Percentiles rank a stretch among this genome's conserved stretches.
phyloP scores from a whole-genome alignment of 169 alveolate species.

The Pseudocohnilembus persalinus region DNA sequence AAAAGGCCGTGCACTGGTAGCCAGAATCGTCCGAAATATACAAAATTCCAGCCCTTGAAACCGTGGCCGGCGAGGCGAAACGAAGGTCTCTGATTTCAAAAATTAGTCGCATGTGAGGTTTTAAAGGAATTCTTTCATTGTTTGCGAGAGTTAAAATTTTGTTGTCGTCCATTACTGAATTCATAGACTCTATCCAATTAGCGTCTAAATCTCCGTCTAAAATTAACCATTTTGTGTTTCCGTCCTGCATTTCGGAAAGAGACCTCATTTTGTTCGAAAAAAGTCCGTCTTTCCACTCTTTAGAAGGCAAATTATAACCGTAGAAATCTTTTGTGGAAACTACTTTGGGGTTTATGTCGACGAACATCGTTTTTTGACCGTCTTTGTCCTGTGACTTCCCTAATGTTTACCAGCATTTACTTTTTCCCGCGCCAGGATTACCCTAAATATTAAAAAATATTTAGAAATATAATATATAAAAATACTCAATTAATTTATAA shows the following conservation, averaged over 20 bases:
- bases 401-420: constrained; percentile 92
- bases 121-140: constrained; percentile 94
- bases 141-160: constrained; percentile 91
- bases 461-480: no score
- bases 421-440: constrained; percentile 93
- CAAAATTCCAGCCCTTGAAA: constrained; percentile 95
- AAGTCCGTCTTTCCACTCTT: constrained; percentile 94
- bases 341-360: constrained; percentile 84
- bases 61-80: constrained; percentile 96
- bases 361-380: constrained; percentile 90
- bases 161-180: constrained; percentile 96
- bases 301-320: constrained; percentile 90
- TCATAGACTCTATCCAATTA: constrained; percentile 96
- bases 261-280: constrained; percentile 90
- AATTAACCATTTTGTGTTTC: constrained; percentile 91
- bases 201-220: constrained; percentile 96
- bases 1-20: constrained; percentile 92
- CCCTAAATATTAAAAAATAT: no score
- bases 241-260: constrained; percentile 82
- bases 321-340: constrained; percentile 90
- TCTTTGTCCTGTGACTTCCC: constrained; percentile 91
- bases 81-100: constrained; percentile 95
- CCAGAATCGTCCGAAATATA: constrained; percentile 89
- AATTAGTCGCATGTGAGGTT: constrained; percentile 95
- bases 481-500: no score